Evolutionary conservation across 192 early-diverging fungal species (phyloP), one percentile per base, ranked within the genome.

Genomic region (Haplosporangium gracile): DNA sequence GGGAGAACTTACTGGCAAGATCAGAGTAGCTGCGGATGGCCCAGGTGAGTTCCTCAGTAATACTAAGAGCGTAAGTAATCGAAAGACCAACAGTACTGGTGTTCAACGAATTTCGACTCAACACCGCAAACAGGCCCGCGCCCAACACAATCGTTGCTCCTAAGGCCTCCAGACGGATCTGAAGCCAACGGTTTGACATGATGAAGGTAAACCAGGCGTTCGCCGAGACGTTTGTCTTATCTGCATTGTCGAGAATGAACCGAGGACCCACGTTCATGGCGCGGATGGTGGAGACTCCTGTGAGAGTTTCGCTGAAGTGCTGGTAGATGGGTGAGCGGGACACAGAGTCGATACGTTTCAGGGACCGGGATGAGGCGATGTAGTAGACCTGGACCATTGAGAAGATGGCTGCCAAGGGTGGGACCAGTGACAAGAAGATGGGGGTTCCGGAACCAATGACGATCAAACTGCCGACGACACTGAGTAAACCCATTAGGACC

Each of bases 31-130:
- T 92, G 11, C 96, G 92, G 26, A 98, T 93, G 82, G 93, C 92
- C 97, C 95, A 97, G 77, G 95, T 95, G 38, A 98, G 82, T 70
- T 94, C 92, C 78, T 96, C 94, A 10, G 97, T 95, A 51, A 96
- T 91, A 16, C 88, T 89, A 10, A 94, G 83, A 11, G 96, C 92
- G 78, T 95, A 96, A 2, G 91, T 91, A 1, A 95, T 85, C 26
- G 91, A 81, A 71, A 94, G 72, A 10, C 93, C 94, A 42, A 95
- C 93, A 82, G 95, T 89, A 15, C 95, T 95, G 4, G 96, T 92
- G 74, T 94, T 93, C 38, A 97, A 88, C 24, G 32, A n/a, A 32
- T 77, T 39, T 26, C 76, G 47, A 22, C 75, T 84, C 20, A 88
- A 15, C 11, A 97, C 68, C n/a, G 96, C 90, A n/a, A 93, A 87